A percentile compares a stretch with the other conserved stretches of the same genome.
phyloP scores from a whole-genome alignment of 805 yeast genomes.

The Kazachstania africana region DNA sequence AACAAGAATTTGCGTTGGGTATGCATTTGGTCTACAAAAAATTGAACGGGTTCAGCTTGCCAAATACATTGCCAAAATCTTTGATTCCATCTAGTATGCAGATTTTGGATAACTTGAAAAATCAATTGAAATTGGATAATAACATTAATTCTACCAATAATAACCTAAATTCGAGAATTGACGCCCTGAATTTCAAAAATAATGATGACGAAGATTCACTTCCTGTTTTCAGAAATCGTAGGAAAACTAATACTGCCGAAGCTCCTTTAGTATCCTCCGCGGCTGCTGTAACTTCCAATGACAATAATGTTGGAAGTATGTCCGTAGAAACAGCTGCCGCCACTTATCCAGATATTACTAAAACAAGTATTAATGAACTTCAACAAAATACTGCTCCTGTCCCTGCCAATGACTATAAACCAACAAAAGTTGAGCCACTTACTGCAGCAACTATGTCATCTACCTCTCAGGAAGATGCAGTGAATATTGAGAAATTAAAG shows the following conservation, averaged over 20 bases:
- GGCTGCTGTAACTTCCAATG: neutral
- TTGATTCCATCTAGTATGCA: conserved; percentile 78
- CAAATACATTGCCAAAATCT: conserved; percentile 74
- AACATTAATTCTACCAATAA: conserved; percentile 1
- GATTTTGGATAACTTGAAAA: conserved; percentile 63
- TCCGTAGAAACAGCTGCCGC: neutral
- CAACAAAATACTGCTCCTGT: neutral
- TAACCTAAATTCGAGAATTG: conserved; percentile 12
- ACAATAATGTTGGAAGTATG: neutral
- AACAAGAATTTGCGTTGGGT: conserved; percentile 89
- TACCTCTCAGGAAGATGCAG: conserved; percentile 26
- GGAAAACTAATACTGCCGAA: conserved; percentile 4
- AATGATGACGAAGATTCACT: conserved; percentile 63
- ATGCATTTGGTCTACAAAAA: conserved; percentile 93
- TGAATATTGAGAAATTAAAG: conserved; percentile 56
- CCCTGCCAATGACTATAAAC: neutral
- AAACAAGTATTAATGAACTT: neutral
- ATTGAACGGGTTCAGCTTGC: conserved; percentile 79
- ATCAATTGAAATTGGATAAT: conserved; percentile 24
- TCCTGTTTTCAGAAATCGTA: conserved; percentile 52
- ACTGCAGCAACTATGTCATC: neutral
- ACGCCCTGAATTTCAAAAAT: conserved; percentile 51
- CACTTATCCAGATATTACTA: neutral
- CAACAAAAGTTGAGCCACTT: neutral
- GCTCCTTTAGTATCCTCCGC: neutral